Evolutionary conservation across 768 basidiomycete species (phyloP), one percentile per base, ranked within the genome.

Genomic region (Mycena olivaceomarginata): DNA sequence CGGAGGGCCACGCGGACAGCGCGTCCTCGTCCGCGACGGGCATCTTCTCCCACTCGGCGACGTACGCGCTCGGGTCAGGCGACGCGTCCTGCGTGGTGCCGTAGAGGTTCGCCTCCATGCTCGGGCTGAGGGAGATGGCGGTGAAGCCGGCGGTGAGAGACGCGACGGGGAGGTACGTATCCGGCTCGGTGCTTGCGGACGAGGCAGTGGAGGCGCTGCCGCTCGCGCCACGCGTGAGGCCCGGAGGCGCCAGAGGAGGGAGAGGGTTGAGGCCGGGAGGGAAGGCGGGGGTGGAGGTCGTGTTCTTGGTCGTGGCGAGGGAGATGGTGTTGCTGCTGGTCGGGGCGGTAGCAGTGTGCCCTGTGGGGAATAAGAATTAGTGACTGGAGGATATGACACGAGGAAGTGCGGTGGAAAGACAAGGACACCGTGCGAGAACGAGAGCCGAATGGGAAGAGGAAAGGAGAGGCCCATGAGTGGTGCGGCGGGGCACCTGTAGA

Each of bases 101-200:
- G 57, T 83, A 84, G 0, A 85, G 79, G 25, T 76, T 39, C 10
- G 75, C 77, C 43, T 84, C 81, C 77, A 82, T 82, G 75, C 79
- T 80, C 13, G 82, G 83, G 22, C 82, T 82, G n/a, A 84, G 57
- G 2, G 80, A 70, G 64, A 85, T 76, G 43, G 51, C 56, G 59
- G 77, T 79, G 20, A 80, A 74, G 74, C 76, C 66, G 20, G 80
- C 80, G 46, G 80, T 67, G 25, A 80, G 60, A 12, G 60, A 37
- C 39, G 39, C 8, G 25, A 25, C 67, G 51, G 62, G 72, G 62
- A 63, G 51, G 59, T 41, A n/a, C n/a, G 40, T 22, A 11, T 10
- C 11, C 2, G 40, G 16, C 40, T 63, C 31, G 37, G 8, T n/a
- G n/a, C 7, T 10, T 22, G 65, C 22, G 6, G 65, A 48, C 25